Evolutionary conservation across 2,329 filamentous ascomycete species (phyloP), one percentile per base, ranked within the genome.

Genomic region (Hypoxylon sp.): DNA sequence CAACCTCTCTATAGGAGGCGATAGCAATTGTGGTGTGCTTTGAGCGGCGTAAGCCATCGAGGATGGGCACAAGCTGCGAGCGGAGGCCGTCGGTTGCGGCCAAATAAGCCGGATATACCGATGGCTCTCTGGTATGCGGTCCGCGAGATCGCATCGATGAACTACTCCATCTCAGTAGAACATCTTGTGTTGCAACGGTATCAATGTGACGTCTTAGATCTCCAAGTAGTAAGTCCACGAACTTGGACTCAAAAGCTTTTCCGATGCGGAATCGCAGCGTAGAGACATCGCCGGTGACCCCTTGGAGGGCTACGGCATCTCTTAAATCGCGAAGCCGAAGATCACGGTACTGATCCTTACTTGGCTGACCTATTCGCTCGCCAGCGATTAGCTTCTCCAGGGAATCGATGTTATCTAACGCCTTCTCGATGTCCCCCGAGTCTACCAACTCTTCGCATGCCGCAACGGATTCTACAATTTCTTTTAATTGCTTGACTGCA

Each of bases 161-260:
- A 65, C 84, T 87, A 51, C 89, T 91, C 91, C 94, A 97, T 64
- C 95, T 85, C 67, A 91, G 87, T 10, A 99, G 77, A 1, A 96
- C 94, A 43, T 91, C 88, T 27, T 86, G 78, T 1, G 78, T 77
- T 0, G 91, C 86, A 2, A 95, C 88, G 2, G 82, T 85, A 49
- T 90, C 87, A 23, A 92, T 81, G 72, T 99, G 95, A n/a, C 83
- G 81, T 48, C 90, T 86, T 35, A 98, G 75, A 73, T 99, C 95
- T 2, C 81, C 83, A 24, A 98, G 81, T 15, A 99, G 80, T 23
- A 90, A 85, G 57, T 87, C 85, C 24, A 95, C 80, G 68, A 98
- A 96, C 40, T 88, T 87, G 2, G 83, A 78, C 72, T 98, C 93
- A 70, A 93, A 98, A 0, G 88, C 90, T 73, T 89, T 92, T 18